These are phyloP conservation scores for Castanea sativa DNA, from an alignment of 306 rosid genomes.

Conservation along the genomic window DNA sequence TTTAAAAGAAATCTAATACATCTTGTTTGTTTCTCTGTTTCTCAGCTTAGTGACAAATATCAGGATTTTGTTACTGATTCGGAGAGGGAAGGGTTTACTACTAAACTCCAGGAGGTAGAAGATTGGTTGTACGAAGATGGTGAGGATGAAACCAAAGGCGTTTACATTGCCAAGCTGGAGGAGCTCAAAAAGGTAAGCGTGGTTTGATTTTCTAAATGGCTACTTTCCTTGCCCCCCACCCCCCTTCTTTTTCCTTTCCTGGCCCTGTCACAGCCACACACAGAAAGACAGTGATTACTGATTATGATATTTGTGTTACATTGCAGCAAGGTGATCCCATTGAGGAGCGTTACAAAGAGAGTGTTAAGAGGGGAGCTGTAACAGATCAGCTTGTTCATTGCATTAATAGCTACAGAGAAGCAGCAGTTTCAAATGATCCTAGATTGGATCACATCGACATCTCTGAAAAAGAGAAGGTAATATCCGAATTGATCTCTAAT, in stretches of 20 bases:
- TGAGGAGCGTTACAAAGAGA: conserved; percentile 77
- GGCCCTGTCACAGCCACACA: not conserved
- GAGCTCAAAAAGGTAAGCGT: conserved; percentile 70
- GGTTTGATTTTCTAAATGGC: not conserved
- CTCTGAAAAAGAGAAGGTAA: conserved; percentile 76
- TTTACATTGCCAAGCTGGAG: conserved; percentile 88
- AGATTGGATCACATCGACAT: conserved; percentile 87
- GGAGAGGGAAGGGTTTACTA: conserved; percentile 61
- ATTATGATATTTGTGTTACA: conserved; percentile 7
- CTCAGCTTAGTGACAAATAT: conserved; percentile 75
- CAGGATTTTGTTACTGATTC: conserved; percentile 72
- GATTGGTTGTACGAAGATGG: conserved; percentile 97
- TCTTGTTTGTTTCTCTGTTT: not conserved
- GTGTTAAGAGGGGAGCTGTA: conserved; percentile 62
- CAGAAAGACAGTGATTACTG: not conserved
- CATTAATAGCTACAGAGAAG: conserved; percentile 76
- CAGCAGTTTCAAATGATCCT: conserved; percentile 65
- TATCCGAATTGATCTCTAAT: not conserved
- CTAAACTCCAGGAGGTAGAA: conserved; percentile 78
- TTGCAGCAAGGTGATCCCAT: conserved; percentile 93
- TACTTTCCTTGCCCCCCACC: not conserved
- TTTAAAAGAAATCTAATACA: conserved; percentile 3
- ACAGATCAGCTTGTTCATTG: conserved; percentile 59
- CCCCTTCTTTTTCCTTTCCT: too few relatives aligned
- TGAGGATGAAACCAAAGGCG: conserved; percentile 96